Conservation (phyloP, 208 protist species). For the Trypanosoma boissoni region DNA sequence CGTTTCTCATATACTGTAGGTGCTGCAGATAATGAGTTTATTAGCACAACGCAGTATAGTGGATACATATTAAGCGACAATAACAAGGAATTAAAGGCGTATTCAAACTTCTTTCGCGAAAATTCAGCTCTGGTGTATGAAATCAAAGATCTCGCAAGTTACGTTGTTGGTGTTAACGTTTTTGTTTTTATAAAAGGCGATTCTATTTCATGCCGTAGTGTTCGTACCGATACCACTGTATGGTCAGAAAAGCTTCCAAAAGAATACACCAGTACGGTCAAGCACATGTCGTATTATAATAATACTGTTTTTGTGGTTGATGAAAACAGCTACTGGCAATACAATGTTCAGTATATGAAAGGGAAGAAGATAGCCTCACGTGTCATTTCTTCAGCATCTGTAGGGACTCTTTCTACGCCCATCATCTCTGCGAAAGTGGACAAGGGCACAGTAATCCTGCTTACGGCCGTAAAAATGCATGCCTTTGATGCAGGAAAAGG, state of each 20-base stretch:
- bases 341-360: slow-evolving; percentile 20
- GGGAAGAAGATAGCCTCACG: background rate
- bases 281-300: slow-evolving; percentile 26
- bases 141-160: slow-evolving; percentile 5
- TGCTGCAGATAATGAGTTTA: background rate
- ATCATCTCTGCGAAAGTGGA: slow-evolving; percentile 1
- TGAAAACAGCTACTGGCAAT: slow-evolving; percentile 7
- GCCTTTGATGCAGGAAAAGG: slow-evolving; percentile 16
- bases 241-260: slow-evolving; percentile 16
- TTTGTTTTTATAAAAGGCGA: slow-evolving; percentile 15
- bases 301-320: slow-evolving; percentile 26
- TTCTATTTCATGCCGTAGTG: slow-evolving; percentile 17
- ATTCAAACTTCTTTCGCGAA: slow-evolving; percentile 10
- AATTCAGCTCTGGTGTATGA: background rate
- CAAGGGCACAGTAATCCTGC: slow-evolving; percentile 10
- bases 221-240: slow-evolving; percentile 21
- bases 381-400: slow-evolving; percentile 3
- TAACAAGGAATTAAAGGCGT: slow-evolving; percentile 8
- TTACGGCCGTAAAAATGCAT: slow-evolving; percentile 1
- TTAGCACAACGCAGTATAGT: slow-evolving; percentile 16
- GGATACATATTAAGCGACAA: slow-evolving; percentile 8
- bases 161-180: slow-evolving; percentile 24
- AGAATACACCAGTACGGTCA: slow-evolving; percentile 5
- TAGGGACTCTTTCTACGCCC: background rate
- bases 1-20: slow-evolving; percentile 1